Conservation (phyloP, 1,284 basidiomycete species). For the Cryptococcus wingfieldii region DNA sequence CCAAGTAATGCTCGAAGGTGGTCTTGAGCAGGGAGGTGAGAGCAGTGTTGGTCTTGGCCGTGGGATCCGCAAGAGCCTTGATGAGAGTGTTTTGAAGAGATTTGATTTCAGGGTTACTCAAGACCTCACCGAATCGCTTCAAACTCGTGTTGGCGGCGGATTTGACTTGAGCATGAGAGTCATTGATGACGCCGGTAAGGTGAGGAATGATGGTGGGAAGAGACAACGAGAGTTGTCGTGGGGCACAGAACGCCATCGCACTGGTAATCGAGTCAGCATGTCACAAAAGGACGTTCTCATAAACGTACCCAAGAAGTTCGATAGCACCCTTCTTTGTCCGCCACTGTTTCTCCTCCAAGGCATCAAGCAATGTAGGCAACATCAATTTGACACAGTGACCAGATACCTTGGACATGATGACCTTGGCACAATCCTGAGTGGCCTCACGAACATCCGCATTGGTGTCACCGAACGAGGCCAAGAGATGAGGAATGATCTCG, state of each 20-base stretch:
- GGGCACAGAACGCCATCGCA: slow-evolving; percentile 98
- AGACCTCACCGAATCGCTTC: slow-evolving; percentile 96
- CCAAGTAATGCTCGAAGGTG: slow-evolving; percentile 97
- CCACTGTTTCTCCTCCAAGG: slow-evolving; percentile 98
- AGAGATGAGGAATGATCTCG: slow-evolving; percentile 74
- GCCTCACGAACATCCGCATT: slow-evolving; percentile 89
- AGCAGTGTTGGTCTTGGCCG: slow-evolving; percentile 77
- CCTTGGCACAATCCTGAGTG: slow-evolving; percentile 83
- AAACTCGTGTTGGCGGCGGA: slow-evolving; percentile 88
- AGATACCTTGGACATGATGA: slow-evolving; percentile 94
- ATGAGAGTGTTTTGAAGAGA: slow-evolving; percentile 84
- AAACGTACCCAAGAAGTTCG: slow-evolving; percentile 71
- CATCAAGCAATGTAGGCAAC: slow-evolving; percentile 81
- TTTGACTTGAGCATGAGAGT: slow-evolving; percentile 96
- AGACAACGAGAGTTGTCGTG: slow-evolving; percentile 88
- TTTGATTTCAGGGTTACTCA: slow-evolving; percentile 92
- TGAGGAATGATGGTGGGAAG: slow-evolving; percentile 95
- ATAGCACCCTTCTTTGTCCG: slow-evolving; percentile 96
- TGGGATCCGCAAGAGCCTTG: slow-evolving; percentile 94
- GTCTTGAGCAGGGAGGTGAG: slow-evolving; percentile 81
- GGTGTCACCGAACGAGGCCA: slow-evolving; percentile 86
- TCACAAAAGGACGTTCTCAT: not conserved
- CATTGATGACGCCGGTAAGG: slow-evolving; percentile 89
- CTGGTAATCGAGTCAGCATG: slow-evolving; percentile 11
- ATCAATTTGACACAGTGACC: slow-evolving; percentile 92